Evolutionary conservation across 2,329 filamentous ascomycete species (phyloP).

Genomic region (Paradendryphiella salina): DNA sequence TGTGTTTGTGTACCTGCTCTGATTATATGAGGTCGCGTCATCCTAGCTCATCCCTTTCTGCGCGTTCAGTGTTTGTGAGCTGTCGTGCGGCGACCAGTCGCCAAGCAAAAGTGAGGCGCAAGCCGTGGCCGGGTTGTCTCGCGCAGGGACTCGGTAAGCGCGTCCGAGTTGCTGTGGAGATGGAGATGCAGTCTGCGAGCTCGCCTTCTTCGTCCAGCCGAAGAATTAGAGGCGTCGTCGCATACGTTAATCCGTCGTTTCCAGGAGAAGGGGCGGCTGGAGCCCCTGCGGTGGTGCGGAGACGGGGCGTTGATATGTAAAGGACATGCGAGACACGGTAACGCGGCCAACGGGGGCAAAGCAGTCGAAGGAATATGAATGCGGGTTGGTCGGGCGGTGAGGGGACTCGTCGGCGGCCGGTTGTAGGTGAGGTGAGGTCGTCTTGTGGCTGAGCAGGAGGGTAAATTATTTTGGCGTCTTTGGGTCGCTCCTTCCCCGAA

Average conservation of each 20-base stretch:
- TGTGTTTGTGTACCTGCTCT: constrained; percentile 53
- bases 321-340: constrained; percentile 15
- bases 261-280: constrained; percentile 20
- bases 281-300: constrained; percentile 21
- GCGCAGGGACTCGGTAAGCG: constrained; percentile 18
- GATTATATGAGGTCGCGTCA: constrained; percentile 61
- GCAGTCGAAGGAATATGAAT: constrained; percentile 6
- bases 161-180: constrained; percentile 4
- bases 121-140: constrained; percentile 30
- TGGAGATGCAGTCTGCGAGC: constrained; percentile 6
- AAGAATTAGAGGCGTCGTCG: constrained; percentile 16
- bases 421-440: not conserved
- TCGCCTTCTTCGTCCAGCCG: constrained; percentile 21
- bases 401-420: not conserved
- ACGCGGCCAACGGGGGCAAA: constrained; percentile 8
- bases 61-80: constrained; percentile 12
- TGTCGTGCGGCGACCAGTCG: constrained; percentile 12
- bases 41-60: constrained; percentile 46
- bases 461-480: constrained; percentile 21
- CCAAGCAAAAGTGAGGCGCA: constrained; percentile 36
- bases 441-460: constrained; percentile 5
- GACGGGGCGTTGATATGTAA: constrained; percentile 25
- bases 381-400: not conserved
- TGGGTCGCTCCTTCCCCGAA: constrained; percentile 13
- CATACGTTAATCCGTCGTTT: constrained; percentile 18